Evolutionary conservation across 768 basidiomycete species (phyloP).

Genomic region (Tulasnella sp.): DNA sequence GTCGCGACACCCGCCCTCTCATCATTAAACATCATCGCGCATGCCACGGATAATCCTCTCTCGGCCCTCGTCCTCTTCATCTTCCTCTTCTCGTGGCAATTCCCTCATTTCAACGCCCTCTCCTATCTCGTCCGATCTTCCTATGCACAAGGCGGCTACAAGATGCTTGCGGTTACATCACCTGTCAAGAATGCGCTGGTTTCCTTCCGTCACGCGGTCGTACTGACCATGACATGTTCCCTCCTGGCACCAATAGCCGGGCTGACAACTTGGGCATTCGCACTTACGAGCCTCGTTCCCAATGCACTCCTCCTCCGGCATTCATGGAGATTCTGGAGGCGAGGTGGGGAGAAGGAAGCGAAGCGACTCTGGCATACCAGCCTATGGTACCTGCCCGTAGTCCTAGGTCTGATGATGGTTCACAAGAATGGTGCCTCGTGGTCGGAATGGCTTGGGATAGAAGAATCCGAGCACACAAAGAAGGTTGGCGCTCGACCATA

Average conservation of each 20-base stretch:
- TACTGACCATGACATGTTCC: conserved; percentile 67
- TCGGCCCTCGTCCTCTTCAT: conserved; percentile 69
- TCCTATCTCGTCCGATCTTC: conserved; percentile 73
- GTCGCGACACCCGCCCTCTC: conserved; percentile 31
- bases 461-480: too few relatives aligned
- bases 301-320: conserved; percentile 57
- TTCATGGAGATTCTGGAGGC: conserved; percentile 64
- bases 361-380: conserved; percentile 64
- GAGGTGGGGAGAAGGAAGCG: conserved; percentile 62
- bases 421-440: conserved; percentile 83
- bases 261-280: conserved; percentile 84
- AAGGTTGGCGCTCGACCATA: too few relatives aligned
- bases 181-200: conserved; percentile 76
- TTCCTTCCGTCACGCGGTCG: conserved; percentile 64
- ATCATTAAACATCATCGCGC: conserved; percentile 27
- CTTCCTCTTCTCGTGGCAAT: conserved; percentile 93
- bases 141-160: conserved; percentile 88
- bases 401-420: conserved; percentile 87
- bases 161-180: conserved; percentile 75
- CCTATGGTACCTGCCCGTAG: conserved; percentile 81
- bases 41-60: conserved; percentile 53
- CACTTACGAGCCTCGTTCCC: conserved; percentile 58
- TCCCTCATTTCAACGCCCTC: conserved; percentile 95
- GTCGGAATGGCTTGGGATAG: conserved; percentile 24
- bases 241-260: conserved; percentile 79